A percentile compares a stretch with the other conserved stretches of the same genome.
phyloP scores from a whole-genome alignment of 1,284 basidiomycete species.

The Cryptococcus sp. region DNA sequence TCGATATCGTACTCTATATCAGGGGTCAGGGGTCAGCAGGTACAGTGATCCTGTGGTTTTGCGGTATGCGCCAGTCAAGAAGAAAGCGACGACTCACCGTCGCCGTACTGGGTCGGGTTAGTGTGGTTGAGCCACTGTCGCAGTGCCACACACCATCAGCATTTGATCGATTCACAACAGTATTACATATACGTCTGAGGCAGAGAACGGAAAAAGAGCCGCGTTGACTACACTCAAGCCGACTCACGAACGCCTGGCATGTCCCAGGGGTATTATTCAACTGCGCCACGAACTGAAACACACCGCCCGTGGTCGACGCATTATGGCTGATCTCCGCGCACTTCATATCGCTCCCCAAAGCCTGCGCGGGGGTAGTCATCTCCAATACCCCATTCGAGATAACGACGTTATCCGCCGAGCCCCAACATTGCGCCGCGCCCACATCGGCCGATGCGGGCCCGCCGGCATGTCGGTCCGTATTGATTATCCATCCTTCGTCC shows the following conservation, averaged over 20 bases:
- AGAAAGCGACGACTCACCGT: background rate
- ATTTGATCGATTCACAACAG: too few relatives aligned
- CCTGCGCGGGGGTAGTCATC: slow-evolving; percentile 11
- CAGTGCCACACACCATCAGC: slow-evolving; percentile 3
- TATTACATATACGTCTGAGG: too few relatives aligned
- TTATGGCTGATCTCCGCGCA: slow-evolving; percentile 18
- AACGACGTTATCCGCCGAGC: background rate
- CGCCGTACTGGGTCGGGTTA: slow-evolving; percentile 3
- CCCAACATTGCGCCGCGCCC: slow-evolving; percentile 4
- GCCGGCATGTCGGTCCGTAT: slow-evolving; percentile 3
- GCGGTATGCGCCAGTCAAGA: too few relatives aligned
- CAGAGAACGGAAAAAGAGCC: background rate
- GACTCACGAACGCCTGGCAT: slow-evolving; percentile 14
- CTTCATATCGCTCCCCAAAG: slow-evolving; percentile 3
- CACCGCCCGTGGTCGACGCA: slow-evolving; percentile 7
- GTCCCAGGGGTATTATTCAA: slow-evolving; percentile 8
- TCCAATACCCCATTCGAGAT: slow-evolving; percentile 3
- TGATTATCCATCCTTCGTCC: slow-evolving; percentile 9
- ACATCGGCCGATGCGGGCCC: background rate
- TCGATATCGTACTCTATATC: slow-evolving; percentile 11
- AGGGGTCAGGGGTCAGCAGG: too few relatives aligned
- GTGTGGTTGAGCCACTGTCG: slow-evolving; percentile 19
- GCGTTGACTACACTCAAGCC: background rate
- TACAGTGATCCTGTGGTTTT: too few relatives aligned
- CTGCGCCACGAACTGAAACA: slow-evolving; percentile 18